Percentiles rank a stretch among this genome's conserved stretches.
phyloP scores from a whole-genome alignment of 495 filamentous ascomycete genomes.

The Penicillium atrosanguineum region DNA sequence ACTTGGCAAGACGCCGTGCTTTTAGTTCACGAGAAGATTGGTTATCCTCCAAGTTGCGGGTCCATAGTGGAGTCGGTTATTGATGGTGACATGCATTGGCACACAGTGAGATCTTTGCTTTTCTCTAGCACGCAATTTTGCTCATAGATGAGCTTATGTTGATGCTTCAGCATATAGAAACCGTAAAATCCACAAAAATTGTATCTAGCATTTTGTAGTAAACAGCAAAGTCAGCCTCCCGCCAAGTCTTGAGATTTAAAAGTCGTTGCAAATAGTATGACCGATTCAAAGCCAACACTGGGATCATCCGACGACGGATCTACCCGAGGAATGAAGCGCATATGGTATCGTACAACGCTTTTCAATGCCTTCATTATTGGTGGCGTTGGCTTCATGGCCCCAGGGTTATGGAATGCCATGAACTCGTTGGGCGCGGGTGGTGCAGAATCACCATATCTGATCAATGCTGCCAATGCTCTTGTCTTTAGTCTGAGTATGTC shows the following conservation, averaged over 20 bases:
- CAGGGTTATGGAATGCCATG: slow-evolving; percentile 54
- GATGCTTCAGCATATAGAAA: background rate
- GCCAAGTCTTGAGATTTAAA: background rate
- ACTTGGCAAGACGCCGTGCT: too few species aligned
- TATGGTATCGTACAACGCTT: slow-evolving; percentile 59
- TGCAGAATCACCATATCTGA: slow-evolving; percentile 53
- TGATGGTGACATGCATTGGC: background rate
- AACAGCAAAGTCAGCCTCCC: too few species aligned
- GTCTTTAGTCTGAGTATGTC: slow-evolving; percentile 48
- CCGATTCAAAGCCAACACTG: slow-evolving; percentile 11
- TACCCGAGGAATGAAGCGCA: slow-evolving; percentile 11
- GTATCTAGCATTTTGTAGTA: background rate
- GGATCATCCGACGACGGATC: slow-evolving; percentile 8
- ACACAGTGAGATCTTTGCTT: background rate
- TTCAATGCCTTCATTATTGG: slow-evolving; percentile 53
- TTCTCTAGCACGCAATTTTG: slow-evolving; percentile 11
- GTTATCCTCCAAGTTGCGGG: background rate
- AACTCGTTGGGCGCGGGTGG: slow-evolving; percentile 67
- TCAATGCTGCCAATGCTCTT: slow-evolving; percentile 65
- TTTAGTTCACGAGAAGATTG: background rate
- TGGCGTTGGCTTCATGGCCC: slow-evolving; percentile 36
- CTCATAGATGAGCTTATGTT: background rate
- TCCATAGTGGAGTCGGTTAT: background rate
- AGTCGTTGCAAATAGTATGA: slow-evolving; percentile 5
- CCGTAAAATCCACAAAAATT: background rate